Evolutionary conservation across 2,329 filamentous ascomycete species (phyloP).

Genomic region (Bipolaris sorokiniana): DNA sequence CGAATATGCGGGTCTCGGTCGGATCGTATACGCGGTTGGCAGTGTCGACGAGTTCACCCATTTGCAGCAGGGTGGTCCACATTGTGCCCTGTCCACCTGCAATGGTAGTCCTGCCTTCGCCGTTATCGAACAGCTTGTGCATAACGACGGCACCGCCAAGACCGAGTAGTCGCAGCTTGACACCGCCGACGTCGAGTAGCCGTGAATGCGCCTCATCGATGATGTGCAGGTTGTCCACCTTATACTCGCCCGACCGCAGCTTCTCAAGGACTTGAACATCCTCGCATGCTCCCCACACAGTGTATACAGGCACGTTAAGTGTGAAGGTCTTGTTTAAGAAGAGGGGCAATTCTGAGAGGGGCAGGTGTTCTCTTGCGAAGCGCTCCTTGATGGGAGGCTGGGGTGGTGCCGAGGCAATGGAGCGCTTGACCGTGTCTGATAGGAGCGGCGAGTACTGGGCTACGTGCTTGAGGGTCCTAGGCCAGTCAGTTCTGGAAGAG

Average conservation of each 20-base stretch:
- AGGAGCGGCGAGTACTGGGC: conserved; percentile 97
- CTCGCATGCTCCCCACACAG: conserved; percentile 98
- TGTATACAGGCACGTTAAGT: conserved; percentile 96
- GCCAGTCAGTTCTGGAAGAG: conserved; percentile 17
- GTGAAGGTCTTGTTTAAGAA: conserved; percentile 88
- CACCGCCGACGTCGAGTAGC: conserved; percentile 90
- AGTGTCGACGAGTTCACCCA: conserved; percentile 97
- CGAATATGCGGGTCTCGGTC: conserved; percentile 93
- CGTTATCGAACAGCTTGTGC: conserved; percentile 99
- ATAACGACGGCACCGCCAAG: conserved; percentile 97
- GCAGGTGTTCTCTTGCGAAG: conserved; percentile 80
- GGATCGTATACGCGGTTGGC: conserved; percentile 98
- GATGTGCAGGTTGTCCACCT: conserved; percentile 95
- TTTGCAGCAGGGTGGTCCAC: conserved; percentile 98
- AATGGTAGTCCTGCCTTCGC: conserved; percentile 96
- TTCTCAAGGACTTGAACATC: conserved; percentile 97
- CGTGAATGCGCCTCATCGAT: conserved; percentile 98
- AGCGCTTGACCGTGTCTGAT: conserved; percentile 72
- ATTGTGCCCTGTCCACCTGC: conserved; percentile 98
- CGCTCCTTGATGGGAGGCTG: conserved; percentile 77
- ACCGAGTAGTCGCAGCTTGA: conserved; percentile 92
- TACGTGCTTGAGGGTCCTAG: conserved; percentile 94
- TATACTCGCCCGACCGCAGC: conserved; percentile 97
- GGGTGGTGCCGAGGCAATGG: conserved; percentile 71
- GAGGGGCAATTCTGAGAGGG: conserved; percentile 88